Conservation (phyloP, 2,329 filamentous ascomycete genomes). For the Botrytis cinerea region DNA sequence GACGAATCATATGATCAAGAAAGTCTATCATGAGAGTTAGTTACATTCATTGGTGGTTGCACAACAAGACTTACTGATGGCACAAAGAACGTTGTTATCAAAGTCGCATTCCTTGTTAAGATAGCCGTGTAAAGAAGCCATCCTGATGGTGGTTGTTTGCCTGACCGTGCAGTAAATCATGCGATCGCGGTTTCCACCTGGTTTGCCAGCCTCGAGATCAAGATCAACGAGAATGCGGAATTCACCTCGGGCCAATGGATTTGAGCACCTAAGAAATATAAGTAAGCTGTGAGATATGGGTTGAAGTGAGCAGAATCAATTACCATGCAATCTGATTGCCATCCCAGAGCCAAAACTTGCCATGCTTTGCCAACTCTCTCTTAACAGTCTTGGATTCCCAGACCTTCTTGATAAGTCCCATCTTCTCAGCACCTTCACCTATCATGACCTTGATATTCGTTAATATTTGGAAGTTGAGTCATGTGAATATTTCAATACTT, state of each 20-base stretch:
- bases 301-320: conserved; percentile 34
- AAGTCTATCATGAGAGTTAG: conserved; percentile 56
- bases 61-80: conserved; percentile 60
- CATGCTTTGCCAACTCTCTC: conserved; percentile 51
- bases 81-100: conserved; percentile 70
- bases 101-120: conserved; percentile 61
- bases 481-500: conserved; percentile 45
- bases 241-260: conserved; percentile 41
- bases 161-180: conserved; percentile 61
- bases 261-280: conserved; percentile 45
- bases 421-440: conserved; percentile 62
- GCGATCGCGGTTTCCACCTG: conserved; percentile 42
- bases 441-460: conserved; percentile 59
- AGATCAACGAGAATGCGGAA: conserved; percentile 67
- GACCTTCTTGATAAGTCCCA: conserved; percentile 69
- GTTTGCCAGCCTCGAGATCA: conserved; percentile 59
- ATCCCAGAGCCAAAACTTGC: conserved; percentile 69
- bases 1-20: conserved; percentile 83
- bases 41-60: background rate
- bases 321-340: conserved; percentile 86
- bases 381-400: conserved; percentile 69
- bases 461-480: conserved; percentile 20
- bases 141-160: conserved; percentile 66
- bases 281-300: conserved; percentile 23
- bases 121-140: conserved; percentile 67